A percentile compares a stretch with the other conserved stretches of the same genome.
Conservation (phyloP, 257 asterid species). For the Orobanche coerulescens region DNA sequence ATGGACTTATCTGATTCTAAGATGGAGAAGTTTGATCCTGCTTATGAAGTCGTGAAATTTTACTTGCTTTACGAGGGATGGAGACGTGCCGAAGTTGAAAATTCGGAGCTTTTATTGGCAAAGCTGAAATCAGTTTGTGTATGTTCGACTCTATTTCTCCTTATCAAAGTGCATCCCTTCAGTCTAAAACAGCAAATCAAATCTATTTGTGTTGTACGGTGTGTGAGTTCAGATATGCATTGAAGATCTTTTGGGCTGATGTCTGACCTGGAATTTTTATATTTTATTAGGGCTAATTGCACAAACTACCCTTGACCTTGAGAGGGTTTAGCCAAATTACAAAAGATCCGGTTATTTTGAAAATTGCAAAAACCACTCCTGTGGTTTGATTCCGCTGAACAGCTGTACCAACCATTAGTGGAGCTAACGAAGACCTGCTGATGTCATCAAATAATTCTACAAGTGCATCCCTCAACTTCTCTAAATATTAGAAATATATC, state of each 20-base stretch:
- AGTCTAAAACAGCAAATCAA: neutral
- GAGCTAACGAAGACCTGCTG: too few relatives aligned
- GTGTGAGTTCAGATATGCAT: neutral
- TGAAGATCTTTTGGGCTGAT: neutral
- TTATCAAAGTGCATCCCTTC: conserved; percentile 10
- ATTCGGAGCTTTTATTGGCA: conserved; percentile 57
- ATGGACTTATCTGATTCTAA: conserved; percentile 47
- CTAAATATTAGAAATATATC: too few relatives aligned
- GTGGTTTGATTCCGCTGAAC: too few relatives aligned
- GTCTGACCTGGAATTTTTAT: neutral
- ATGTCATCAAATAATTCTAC: too few relatives aligned
- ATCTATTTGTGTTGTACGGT: neutral
- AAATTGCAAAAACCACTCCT: too few relatives aligned
- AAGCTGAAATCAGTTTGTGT: conserved; percentile 69
- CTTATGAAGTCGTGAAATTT: conserved; percentile 79
- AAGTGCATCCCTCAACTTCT: too few relatives aligned
- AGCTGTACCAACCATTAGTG: too few relatives aligned
- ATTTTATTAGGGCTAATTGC: neutral
- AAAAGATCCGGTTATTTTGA: too few relatives aligned
- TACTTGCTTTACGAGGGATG: conserved; percentile 74
- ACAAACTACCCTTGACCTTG: neutral
- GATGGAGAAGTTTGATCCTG: conserved; percentile 66
- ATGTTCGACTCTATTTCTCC: conserved; percentile 28
- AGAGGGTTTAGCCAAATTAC: too few relatives aligned
- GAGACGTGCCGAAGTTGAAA: conserved; percentile 87